Conservation (phyloP, 2,329 filamentous ascomycete genomes). For the Phialophora expanda region DNA sequence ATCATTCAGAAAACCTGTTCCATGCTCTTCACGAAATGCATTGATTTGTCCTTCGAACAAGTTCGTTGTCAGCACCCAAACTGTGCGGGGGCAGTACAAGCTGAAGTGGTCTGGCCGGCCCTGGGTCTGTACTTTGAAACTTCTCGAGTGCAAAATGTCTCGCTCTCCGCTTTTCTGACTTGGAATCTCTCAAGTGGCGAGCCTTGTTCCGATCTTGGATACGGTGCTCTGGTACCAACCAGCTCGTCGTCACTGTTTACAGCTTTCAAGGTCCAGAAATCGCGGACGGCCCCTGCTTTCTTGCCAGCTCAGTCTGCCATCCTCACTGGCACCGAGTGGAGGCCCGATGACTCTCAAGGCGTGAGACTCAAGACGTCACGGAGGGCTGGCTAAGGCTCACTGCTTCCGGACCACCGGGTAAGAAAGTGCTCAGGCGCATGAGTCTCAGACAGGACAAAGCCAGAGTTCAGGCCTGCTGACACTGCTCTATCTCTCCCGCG, state of each 20-base stretch:
- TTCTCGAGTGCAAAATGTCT: constrained; percentile 59
- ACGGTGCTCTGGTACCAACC: constrained; percentile 44
- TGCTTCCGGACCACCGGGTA: neutral
- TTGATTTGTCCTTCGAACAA: no score
- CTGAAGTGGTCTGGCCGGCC: no score
- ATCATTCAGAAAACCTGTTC: constrained; percentile 33
- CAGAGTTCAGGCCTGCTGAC: neutral
- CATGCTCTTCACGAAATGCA: constrained; percentile 41
- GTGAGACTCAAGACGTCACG: neutral
- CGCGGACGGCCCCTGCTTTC: constrained; percentile 51
- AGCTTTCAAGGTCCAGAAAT: constrained; percentile 44
- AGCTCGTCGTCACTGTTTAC: constrained; percentile 47
- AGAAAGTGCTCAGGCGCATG: neutral
- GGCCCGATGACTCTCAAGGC: constrained; percentile 27
- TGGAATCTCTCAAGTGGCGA: constrained; percentile 56
- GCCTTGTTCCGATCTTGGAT: constrained; percentile 46
- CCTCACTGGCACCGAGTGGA: constrained; percentile 55
- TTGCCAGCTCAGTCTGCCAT: constrained; percentile 57
- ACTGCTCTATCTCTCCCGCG: neutral
- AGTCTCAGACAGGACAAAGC: neutral
- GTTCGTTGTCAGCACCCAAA: no score
- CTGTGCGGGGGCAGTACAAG: no score
- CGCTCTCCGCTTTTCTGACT: constrained; percentile 44
- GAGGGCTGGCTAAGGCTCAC: neutral
- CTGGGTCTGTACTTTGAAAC: constrained; percentile 55